Percentiles rank a stretch among this genome's conserved stretches.
phyloP scores from a whole-genome alignment of 1,284 basidiomycete species.

The Irpex rosettiformis region DNA sequence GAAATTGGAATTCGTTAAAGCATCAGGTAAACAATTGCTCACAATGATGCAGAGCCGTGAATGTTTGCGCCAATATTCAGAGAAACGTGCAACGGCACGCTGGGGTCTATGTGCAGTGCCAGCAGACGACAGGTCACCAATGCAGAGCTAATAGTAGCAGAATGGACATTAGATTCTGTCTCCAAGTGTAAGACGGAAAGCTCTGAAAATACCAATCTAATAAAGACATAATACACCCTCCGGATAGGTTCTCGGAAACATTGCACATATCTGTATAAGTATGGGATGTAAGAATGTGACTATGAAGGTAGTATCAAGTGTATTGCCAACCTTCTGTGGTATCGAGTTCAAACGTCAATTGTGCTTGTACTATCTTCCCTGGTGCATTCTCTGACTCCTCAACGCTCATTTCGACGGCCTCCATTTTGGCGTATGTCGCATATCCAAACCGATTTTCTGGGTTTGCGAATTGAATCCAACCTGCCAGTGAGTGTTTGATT shows the following conservation, averaged over 20 bases:
- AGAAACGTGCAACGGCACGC: conserved; percentile 3
- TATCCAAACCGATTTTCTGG: not conserved
- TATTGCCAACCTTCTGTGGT: not conserved
- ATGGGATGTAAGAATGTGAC: not conserved
- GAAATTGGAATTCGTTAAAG: not conserved
- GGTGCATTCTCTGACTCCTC: conserved; percentile 12
- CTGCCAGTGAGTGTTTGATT: not conserved
- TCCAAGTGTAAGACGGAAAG: not conserved
- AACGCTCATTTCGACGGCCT: conserved; percentile 12
- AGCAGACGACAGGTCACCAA: conserved; percentile 4
- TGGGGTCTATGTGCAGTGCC: not conserved
- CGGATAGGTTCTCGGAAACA: conserved; percentile 12
- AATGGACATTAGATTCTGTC: not conserved
- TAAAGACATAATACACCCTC: conserved; percentile 14
- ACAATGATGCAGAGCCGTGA: conserved; percentile 15
- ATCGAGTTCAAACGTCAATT: conserved; percentile 15
- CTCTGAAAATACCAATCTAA: conserved; percentile 13
- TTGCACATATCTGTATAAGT: conserved; percentile 15
- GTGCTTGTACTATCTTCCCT: conserved; percentile 14
- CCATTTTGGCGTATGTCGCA: not conserved
- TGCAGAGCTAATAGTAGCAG: not conserved
- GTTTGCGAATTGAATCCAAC: not conserved
- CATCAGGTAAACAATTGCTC: not conserved
- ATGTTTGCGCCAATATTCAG: conserved; percentile 7
- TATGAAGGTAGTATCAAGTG: not conserved